Evolutionary conservation across 768 basidiomycete genomes (phyloP).

Genomic region (Pholiota conissans): DNA sequence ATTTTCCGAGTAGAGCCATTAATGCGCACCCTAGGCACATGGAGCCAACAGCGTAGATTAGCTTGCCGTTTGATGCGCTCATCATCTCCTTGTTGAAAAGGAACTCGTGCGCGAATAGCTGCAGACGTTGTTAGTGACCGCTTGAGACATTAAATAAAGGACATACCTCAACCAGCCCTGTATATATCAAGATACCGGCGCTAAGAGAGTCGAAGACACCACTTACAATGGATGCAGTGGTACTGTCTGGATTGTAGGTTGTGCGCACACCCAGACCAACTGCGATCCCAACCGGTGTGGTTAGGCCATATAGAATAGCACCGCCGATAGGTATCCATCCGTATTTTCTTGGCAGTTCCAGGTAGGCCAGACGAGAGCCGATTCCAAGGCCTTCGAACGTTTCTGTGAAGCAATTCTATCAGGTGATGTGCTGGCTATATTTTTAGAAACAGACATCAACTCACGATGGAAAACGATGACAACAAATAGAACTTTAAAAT

Average conservation of each 20-base stretch:
- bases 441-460: conserved; percentile 27
- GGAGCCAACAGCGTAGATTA: conserved; percentile 73
- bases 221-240: conserved; percentile 77
- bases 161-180: conserved; percentile 78
- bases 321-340: conserved; percentile 57
- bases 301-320: conserved; percentile 68
- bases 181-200: conserved; percentile 86
- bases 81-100: conserved; percentile 88
- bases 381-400: conserved; percentile 94
- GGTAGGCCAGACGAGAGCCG: conserved; percentile 83
- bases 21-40: conserved; percentile 82
- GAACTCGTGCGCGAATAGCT: conserved; percentile 94
- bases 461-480: conserved; percentile 91
- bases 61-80: conserved; percentile 57
- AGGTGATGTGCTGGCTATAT: not conserved
- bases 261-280: conserved; percentile 73
- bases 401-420: conserved; percentile 45
- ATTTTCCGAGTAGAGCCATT: conserved; percentile 90
- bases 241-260: conserved; percentile 79
- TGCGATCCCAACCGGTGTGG: conserved; percentile 89
- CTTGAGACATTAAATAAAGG: not conserved
- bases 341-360: conserved; percentile 59
- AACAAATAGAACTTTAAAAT: conserved; percentile 84
- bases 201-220: conserved; percentile 86
- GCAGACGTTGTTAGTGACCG: not conserved